These are phyloP conservation scores for Arbutus unedo DNA, from an alignment of 148 eudicot species.

Conservation along the genomic window DNA sequence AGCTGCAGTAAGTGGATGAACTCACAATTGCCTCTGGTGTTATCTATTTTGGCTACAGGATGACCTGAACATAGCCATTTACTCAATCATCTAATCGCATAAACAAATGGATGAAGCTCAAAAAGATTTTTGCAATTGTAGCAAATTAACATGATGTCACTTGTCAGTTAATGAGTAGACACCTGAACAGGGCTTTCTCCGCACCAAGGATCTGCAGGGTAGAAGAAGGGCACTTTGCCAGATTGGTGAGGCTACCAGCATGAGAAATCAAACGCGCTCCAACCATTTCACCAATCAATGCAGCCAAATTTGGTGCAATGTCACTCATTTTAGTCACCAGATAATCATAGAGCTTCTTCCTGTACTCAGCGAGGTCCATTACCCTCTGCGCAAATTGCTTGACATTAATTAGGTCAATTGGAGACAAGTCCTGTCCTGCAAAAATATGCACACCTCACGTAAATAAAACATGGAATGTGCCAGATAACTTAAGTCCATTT, in stretches of 20 bases:
- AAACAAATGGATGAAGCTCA: too few relatives aligned
- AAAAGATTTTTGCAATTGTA: not conserved
- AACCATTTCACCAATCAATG: slow-evolving; percentile 91
- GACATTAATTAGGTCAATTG: slow-evolving; percentile 91
- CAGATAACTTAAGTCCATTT: not conserved
- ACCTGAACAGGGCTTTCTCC: slow-evolving; percentile 98
- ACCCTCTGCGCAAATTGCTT: slow-evolving; percentile 88
- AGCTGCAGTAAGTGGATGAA: not conserved
- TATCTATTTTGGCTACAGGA: not conserved
- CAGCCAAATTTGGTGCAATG: slow-evolving; percentile 95
- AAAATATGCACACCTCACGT: not conserved
- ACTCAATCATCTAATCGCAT: not conserved
- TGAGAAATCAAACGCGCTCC: slow-evolving; percentile 96
- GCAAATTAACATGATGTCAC: not conserved
- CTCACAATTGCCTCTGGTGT: not conserved
- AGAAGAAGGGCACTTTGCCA: slow-evolving; percentile 97
- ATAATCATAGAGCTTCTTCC: slow-evolving; percentile 84
- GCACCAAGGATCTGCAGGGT: slow-evolving; percentile 98
- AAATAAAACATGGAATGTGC: not conserved
- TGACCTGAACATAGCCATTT: not conserved
- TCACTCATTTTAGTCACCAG: slow-evolving; percentile 85
- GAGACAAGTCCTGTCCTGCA: slow-evolving; percentile 92
- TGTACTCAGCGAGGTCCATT: slow-evolving; percentile 89
- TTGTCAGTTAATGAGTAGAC: not conserved
- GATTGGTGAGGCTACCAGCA: slow-evolving; percentile 97